Base-by-base conservation (phyloP, 148 eudicot genomes). In the Persicaria maculosa region DNA sequence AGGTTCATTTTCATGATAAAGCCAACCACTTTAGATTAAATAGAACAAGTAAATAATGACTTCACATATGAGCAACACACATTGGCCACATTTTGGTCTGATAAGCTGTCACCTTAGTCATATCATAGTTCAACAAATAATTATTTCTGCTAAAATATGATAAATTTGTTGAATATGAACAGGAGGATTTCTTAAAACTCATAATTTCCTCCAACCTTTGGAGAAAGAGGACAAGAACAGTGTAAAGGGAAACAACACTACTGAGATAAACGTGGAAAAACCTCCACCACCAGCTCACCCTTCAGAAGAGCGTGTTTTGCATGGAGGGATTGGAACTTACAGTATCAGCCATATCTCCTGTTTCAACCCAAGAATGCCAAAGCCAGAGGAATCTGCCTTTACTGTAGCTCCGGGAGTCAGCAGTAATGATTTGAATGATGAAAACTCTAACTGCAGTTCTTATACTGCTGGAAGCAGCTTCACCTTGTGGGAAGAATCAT, bases 271-370 rank as follows among this genome's bases (percentile, higher is more conserved):
- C n/a, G 55, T 76, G 15, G 88, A 90, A 74, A 93, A 85, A 81
- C 84, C 86, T 77, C 86, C 78, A 45, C 81, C 81, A 71, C 52
- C 81, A 20, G 83, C 74, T 68, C 81, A 86, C 46, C 84, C 83
- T 44, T 78, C 86, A 5, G 78, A 81, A 25, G 92, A 90, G 81
- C 98, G 84, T 73, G 59, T 86, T 74, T 93, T 94, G 72, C 97
- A 91, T 9, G 97, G 98, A 68, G 97, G 98, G 36, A 86, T 90
- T 31, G 97, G 95, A 77, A 90, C 98, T 19, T 94, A 91, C 75
- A 88, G 93, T 80, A 94, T 90, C 59, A 84, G 89, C 74, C 88
- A 85, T 50, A 76, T 95, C 79, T 83, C 97, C 52, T 88, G 86
- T 73, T 70, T 83, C 20, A 84, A 86, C 72, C 88, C 80, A 31